These are phyloP conservation scores for Dioszegia aurantiaca DNA, from an alignment of 768 basidiomycete species.

Conservation along the genomic window DNA sequence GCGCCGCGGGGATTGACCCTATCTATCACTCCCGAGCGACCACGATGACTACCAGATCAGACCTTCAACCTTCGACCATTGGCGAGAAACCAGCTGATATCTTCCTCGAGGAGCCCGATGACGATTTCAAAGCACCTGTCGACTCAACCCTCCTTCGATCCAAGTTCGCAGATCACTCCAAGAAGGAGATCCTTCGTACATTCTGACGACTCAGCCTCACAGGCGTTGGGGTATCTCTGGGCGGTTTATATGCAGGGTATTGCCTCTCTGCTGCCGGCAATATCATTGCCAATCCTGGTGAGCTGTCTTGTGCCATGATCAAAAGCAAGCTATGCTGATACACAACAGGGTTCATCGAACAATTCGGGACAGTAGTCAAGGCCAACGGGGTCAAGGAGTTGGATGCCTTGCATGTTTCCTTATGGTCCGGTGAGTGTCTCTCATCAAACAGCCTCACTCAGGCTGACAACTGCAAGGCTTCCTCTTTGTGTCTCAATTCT, in stretches of 20 bases:
- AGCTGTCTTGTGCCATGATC: neutral
- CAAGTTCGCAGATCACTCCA: constrained; percentile 3
- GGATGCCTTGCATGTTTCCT: constrained; percentile 17
- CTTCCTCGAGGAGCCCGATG: neutral
- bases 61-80: too few relatives aligned
- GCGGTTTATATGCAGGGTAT: constrained; percentile 11
- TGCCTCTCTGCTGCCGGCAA: constrained; percentile 1
- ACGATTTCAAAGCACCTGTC: neutral
- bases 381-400: constrained; percentile 6
- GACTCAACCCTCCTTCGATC: constrained; percentile 2
- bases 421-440: constrained; percentile 15
- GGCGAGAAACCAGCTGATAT: neutral
- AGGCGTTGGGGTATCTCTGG: constrained; percentile 1
- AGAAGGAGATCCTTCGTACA: neutral
- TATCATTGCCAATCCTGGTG: constrained; percentile 16
- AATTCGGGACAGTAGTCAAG: constrained; percentile 11
- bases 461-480: constrained; percentile 10
- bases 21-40: too few relatives aligned
- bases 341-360: constrained; percentile 15
- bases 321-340: neutral
- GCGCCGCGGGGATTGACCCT: too few relatives aligned
- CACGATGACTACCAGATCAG: too few relatives aligned
- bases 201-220: constrained; percentile 12
- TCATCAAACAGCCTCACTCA: neutral
- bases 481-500: constrained; percentile 5